Conservation (phyloP, 352 stramenopile genomes). For the Phytophthora vignae region DNA sequence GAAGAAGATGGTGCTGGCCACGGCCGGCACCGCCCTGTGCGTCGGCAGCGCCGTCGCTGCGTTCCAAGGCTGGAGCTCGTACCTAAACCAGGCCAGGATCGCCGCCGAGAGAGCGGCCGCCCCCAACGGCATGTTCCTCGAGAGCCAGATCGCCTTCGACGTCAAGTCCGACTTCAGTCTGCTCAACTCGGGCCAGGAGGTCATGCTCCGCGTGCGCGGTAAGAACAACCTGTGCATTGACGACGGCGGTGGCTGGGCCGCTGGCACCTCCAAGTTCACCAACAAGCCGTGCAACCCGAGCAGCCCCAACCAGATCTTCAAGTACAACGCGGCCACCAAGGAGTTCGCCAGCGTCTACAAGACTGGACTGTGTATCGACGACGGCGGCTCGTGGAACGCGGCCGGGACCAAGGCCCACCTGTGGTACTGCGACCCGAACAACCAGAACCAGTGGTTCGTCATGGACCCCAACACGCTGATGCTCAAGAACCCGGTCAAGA, state of each 20-base stretch:
- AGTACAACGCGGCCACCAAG: conserved; percentile 24
- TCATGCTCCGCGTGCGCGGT: neutral
- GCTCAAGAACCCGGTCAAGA: conserved; percentile 37
- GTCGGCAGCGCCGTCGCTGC: conserved; percentile 27
- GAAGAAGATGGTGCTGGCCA: conserved; percentile 23
- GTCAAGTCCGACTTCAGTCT: neutral
- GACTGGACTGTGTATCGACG: conserved; percentile 30
- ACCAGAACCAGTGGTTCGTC: conserved; percentile 34
- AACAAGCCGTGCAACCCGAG: conserved; percentile 37
- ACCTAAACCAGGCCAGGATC: neutral
- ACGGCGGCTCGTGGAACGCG: conserved; percentile 21
- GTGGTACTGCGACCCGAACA: conserved; percentile 39
- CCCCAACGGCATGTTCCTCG: neutral
- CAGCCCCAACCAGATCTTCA: conserved; percentile 42
- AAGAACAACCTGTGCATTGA: conserved; percentile 45
- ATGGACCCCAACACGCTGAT: conserved; percentile 32
- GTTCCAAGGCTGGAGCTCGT: conserved; percentile 29
- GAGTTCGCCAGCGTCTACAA: conserved; percentile 33
- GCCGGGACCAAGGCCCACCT: conserved; percentile 22
- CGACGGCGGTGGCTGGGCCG: conserved; percentile 33
- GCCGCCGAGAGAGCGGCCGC: neutral
- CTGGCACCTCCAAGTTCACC: conserved; percentile 29
- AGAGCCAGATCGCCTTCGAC: neutral
- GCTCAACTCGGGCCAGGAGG: neutral
- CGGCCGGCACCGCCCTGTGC: conserved; percentile 21